Evolutionary conservation across 2,329 filamentous ascomycete genomes (phyloP), one percentile per base, ranked within the genome.

Genomic region (Chlorencoelia australis): DNA sequence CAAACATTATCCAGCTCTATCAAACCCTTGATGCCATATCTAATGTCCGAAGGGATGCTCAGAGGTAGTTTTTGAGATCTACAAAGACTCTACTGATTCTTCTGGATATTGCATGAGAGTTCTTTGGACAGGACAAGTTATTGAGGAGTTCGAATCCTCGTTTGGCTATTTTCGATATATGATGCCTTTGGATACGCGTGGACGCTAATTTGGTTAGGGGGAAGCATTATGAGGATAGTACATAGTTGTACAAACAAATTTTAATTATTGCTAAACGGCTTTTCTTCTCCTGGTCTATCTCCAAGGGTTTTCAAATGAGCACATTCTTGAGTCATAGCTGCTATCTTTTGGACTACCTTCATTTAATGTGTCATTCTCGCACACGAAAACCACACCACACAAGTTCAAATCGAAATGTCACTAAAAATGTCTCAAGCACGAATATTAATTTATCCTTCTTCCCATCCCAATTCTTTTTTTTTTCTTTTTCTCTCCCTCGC

Each of bases 21-120:
- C n/a, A n/a, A n/a, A n/a, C n/a, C n/a, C n/a, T n/a, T n/a, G n/a
- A n/a, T n/a, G n/a, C n/a, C n/a, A n/a, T n/a, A n/a, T n/a, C n/a
- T n/a, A n/a, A n/a, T n/a, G n/a, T n/a, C n/a, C n/a, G n/a, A n/a
- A n/a, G n/a, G n/a, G n/a, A n/a, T n/a, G 83, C 0, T 67, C 74
- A 7, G 83, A 89, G 59, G 66, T 89, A 1, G 72, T 87, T 0
- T 86, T 88, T 53, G 83, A 89, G 61, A 53, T 88, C 19, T 87
- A 77, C 50, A 66, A 63, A 48, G 54, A 56, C 27, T 44, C 51
- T 3, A 35, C 37, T 29, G 5, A 29, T 20, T 41, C 22, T n/a
- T 48, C 33, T 28, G 53, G 48, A 0, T 67, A 65, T 44, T 82
- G 69, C 45, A 56, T 86, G 2, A 67, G 84, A 5, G 75, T 89